Evolutionary conservation across 257 asterid genomes (phyloP).

Genomic region (Ophiorrhiza pumila): DNA sequence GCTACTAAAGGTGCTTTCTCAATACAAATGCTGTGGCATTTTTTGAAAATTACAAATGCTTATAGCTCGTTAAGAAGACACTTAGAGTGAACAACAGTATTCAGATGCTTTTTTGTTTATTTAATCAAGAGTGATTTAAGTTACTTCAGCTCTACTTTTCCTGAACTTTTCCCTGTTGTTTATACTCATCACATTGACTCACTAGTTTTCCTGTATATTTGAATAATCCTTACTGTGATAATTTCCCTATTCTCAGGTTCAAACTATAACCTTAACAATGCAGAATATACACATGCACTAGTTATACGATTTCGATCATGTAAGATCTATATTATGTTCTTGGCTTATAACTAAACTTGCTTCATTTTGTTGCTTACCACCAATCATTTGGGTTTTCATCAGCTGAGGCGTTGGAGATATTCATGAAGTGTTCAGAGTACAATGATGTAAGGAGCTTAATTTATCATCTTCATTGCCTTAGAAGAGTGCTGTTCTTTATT

Average conservation of each 20-base stretch:
- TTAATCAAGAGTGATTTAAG: neutral
- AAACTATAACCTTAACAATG: slow-evolving; percentile 29
- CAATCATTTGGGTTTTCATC: slow-evolving; percentile 26
- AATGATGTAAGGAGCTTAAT: slow-evolving; percentile 42
- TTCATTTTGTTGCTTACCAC: neutral
- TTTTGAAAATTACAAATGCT: neutral
- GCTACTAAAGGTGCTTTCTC: slow-evolving; percentile 54
- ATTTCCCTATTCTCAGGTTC: slow-evolving; percentile 36
- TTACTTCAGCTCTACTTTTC: neutral
- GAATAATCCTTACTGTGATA: neutral
- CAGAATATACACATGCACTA: slow-evolving; percentile 60
- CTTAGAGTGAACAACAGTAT: neutral
- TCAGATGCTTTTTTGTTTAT: neutral
- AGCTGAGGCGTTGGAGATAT: slow-evolving; percentile 70
- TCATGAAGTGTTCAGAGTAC: slow-evolving; percentile 64
- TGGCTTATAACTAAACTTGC: neutral
- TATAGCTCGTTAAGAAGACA: neutral
- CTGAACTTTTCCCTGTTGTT: neutral
- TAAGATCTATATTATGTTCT: slow-evolving; percentile 34
- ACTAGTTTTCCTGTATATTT: neutral
- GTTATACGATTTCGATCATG: slow-evolving; percentile 72
- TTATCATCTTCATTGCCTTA: slow-evolving; percentile 11
- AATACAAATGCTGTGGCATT: neutral
- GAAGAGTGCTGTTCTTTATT: neutral
- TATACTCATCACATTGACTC: neutral